Base-by-base conservation (phyloP, 306 rosid species). In the Cyclanthera cordifolia region DNA sequence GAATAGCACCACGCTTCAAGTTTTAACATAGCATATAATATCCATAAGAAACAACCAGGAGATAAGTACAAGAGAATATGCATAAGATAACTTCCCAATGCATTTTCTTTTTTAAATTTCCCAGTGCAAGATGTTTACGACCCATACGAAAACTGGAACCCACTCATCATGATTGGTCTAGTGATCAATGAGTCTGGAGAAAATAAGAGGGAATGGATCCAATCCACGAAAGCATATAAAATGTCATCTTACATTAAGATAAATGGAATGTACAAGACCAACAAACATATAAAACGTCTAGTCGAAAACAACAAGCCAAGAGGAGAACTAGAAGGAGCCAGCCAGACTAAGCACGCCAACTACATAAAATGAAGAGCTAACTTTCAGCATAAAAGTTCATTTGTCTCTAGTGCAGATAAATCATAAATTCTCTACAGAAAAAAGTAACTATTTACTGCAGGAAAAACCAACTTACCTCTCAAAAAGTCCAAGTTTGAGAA, bases 401-500 rank as follows among this genome's bases (percentile, higher is more conserved):
- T 58, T 5, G n/a, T 39, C 47, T 54, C 34, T 56, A 25, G 5
- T 61, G 28, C 5, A 61, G 27, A 19, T 10, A 10, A 19, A 11
- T n/a, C 17, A 12, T 61, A 5, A 39, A 61, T 34, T 17, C 16
- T 61, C 32, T 2, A 5, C 51, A 63, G 10, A 12, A 10, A 56
- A n/a, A n/a, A n/a, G n/a, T n/a, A n/a, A 59, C 24, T 32, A 60
- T 20, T 19, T 17, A 37, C 67, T 16, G 45, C 65, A 57, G 49
- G 23, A 46, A 39, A 28, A 15, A 73, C 13, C 7, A 8, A 24
- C 20, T 57, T 83, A 90, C 99, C 99, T 90, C 86, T 90, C 99
- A 83, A 93, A 93, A 60, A 90, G 86, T 55, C 99, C 99, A 48
- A 93, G 99, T 85, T 86, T 93, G 71, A 93, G 91, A 85, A 93